phyloP scores from a whole-genome alignment of 345 rosid species.

The Corchorus olitorius region DNA sequence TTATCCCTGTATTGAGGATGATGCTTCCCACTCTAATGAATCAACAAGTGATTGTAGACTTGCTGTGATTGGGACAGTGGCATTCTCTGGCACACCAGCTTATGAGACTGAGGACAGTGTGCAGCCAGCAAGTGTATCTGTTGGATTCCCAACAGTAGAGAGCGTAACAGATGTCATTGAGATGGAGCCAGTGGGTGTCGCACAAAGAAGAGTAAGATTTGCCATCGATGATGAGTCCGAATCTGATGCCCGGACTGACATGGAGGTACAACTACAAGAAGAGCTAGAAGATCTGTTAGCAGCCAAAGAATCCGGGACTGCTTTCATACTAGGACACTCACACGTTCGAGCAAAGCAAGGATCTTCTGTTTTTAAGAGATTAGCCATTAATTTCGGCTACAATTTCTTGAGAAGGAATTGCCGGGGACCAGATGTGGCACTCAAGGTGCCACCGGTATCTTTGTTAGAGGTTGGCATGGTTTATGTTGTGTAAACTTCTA shows the following conservation, averaged over 20 bases:
- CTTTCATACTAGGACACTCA: slow-evolving; percentile 90
- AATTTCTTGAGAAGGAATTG: slow-evolving; percentile 91
- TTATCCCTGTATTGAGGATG: slow-evolving; percentile 30
- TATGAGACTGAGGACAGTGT: slow-evolving; percentile 63
- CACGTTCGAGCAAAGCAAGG: slow-evolving; percentile 96
- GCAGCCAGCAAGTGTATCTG: slow-evolving; percentile 71
- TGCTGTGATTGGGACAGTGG: slow-evolving; percentile 75
- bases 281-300: slow-evolving; percentile 72
- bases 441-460: slow-evolving; percentile 88
- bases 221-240: slow-evolving; percentile 53
- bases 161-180: slow-evolving; percentile 71
- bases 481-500: slow-evolving; percentile 58
- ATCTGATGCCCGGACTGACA: slow-evolving; percentile 29
- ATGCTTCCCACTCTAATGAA: slow-evolving; percentile 44
- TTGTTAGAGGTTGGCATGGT: slow-evolving; percentile 97
- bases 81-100: slow-evolving; percentile 40
- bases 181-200: slow-evolving; percentile 46
- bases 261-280: slow-evolving; percentile 43
- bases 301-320: slow-evolving; percentile 85
- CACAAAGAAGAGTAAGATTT: slow-evolving; percentile 68
- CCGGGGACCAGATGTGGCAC: slow-evolving; percentile 88
- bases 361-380: slow-evolving; percentile 70
- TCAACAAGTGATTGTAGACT: slow-evolving; percentile 66
- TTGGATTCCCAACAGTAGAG: slow-evolving; percentile 65
- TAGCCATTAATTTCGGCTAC: slow-evolving; percentile 79